phyloP scores from a whole-genome alignment of 169 alveolate species.

The Plasmodium billcollinsi region DNA sequence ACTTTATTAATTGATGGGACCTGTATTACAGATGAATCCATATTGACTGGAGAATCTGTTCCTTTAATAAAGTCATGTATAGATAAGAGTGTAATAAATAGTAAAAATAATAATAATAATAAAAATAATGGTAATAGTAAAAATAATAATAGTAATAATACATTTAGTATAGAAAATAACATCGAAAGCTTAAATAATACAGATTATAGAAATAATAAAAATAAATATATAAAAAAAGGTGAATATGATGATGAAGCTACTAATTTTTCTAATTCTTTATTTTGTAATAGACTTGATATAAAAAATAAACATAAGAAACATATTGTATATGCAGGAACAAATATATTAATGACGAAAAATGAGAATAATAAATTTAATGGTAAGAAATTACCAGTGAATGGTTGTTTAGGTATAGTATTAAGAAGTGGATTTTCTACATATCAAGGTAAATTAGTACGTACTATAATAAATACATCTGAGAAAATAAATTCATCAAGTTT shows the following conservation, averaged over 20 bases:
- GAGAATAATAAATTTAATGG: slow-evolving; percentile 77
- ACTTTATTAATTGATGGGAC: slow-evolving; percentile 80
- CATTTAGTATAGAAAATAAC: no score
- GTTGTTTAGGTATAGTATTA: slow-evolving; percentile 82
- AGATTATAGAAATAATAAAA: no score
- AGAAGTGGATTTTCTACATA: slow-evolving; percentile 92
- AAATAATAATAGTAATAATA: no score
- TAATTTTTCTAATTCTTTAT: slow-evolving; percentile 49
- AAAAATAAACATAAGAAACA: slow-evolving; percentile 86
- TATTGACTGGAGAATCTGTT: slow-evolving; percentile 91
- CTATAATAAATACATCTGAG: slow-evolving; percentile 95
- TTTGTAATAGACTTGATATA: slow-evolving; percentile 57
- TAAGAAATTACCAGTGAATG: slow-evolving; percentile 73
- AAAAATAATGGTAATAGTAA: slow-evolving; percentile 30
- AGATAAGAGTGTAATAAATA: slow-evolving; percentile 29
- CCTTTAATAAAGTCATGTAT: slow-evolving; percentile 87
- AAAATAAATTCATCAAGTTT: slow-evolving; percentile 91
- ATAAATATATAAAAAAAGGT: no score
- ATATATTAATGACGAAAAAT: slow-evolving; percentile 88
- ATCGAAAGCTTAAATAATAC: no score
- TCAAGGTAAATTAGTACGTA: slow-evolving; percentile 97
- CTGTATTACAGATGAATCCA: slow-evolving; percentile 88
- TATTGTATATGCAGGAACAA: slow-evolving; percentile 95
- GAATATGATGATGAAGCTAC: slow-evolving; percentile 5
- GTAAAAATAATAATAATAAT: background rate